Conservation (phyloP, 176 grass and related monocot species). For the Triticum turgidum region DNA sequence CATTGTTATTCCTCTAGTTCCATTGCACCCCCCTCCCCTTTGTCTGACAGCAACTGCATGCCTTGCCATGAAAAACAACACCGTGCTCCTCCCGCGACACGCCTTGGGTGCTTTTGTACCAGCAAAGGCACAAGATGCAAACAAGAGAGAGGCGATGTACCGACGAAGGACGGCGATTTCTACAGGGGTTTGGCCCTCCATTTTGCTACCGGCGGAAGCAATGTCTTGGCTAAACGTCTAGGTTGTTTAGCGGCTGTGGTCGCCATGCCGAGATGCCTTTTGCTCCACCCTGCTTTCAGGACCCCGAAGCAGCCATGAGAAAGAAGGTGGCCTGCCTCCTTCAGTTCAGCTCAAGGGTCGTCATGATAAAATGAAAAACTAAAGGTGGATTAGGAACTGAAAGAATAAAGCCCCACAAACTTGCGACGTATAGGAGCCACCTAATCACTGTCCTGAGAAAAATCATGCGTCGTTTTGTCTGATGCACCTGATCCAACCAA, state of each 20-base stretch:
- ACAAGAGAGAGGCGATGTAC: constrained; percentile 1
- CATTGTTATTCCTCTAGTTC: not conserved
- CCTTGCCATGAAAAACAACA: not conserved
- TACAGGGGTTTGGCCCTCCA: not conserved
- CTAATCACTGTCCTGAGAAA: not conserved
- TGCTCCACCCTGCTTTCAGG: not conserved
- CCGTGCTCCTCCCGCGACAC: not conserved
- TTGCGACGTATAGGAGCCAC: not conserved
- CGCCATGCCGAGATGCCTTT: constrained; percentile 10
- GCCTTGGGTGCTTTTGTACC: constrained; percentile 12
- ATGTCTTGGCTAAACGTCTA: not conserved
- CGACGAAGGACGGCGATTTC: not conserved
- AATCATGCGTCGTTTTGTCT: not conserved
- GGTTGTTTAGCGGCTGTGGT: not conserved
- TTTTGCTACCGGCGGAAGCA: constrained; percentile 32
- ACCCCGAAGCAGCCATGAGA: constrained; percentile 2
- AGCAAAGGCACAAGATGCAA: not conserved
- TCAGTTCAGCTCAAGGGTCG: constrained; percentile 28
- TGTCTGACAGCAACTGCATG: not conserved
- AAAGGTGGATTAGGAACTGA: not conserved
- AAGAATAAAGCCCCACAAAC: not conserved
- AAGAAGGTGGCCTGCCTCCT: constrained; percentile 26
- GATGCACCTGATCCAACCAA: not conserved
- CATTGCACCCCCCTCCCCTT: not conserved
- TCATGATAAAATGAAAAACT: not conserved